Evolutionary conservation across 352 stramenopile genomes (phyloP), one percentile per base, ranked within the genome.

Genomic region (Phytopythium helicoides): DNA sequence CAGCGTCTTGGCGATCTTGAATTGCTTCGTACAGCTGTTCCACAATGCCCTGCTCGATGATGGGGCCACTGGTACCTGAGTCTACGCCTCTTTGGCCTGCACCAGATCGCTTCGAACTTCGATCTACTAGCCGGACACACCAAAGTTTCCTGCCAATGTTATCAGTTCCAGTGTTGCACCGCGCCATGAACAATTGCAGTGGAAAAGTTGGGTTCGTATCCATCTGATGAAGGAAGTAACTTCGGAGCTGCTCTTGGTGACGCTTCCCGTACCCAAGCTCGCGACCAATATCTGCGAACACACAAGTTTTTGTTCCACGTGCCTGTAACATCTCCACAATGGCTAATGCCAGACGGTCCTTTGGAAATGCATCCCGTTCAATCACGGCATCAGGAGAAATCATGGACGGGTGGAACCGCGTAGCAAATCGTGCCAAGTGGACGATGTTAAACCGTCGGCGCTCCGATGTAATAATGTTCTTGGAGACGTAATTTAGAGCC

Each of bases 221-320:
- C 69, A 84, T 87, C 47, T 94, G 73, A 49, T 89, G 76, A 11
- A 86, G 80, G 42, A 94, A 92, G 64, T 82, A 88, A 49, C 89
- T 92, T 19, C 84, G 81, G 28, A 94, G 58, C 34, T 87, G 85
- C 47, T 92, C 81, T 51, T 94, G 84, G 14, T 86, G 71, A 6
- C 80, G 75, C 58, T 94, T 94, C 26, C 67, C 64, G 35, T 84
- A 88, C 7, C 79, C 81, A 28, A 94, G 62, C 35, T 92, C 81
- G n/a, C 81, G 81, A 1, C 80, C 84, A 50, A 94, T 87, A 35
- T 94, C 81, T n/a, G 84, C 80, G 62, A 94, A 88, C 26, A 94
- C 81, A 48, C 80, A 90, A 21, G 77, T 89, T 19, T 62, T 58
- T 52, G 90, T 76, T 23, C 77, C 76, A 46, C 81, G 80, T 26